A percentile compares a stretch with the other conserved stretches of the same genome.
Conservation (phyloP, 2,329 filamentous ascomycete species). For the Neoarthrinium moseri region DNA sequence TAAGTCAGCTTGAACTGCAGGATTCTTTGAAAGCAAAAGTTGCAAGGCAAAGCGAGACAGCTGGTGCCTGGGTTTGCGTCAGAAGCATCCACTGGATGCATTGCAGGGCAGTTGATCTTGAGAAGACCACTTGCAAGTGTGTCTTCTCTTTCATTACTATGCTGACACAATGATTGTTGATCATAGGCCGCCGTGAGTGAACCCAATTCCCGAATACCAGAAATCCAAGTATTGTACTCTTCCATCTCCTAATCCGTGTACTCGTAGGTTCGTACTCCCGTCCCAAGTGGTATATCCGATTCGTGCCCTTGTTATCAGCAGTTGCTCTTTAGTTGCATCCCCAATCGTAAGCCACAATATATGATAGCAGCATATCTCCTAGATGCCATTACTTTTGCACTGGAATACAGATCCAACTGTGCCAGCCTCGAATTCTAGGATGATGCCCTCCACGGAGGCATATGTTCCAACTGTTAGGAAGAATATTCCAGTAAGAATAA, state of each 20-base stretch:
- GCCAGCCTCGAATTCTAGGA: constrained; percentile 66
- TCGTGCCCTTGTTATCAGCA: not conserved
- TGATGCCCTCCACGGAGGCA: constrained; percentile 70
- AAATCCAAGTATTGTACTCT: constrained; percentile 13
- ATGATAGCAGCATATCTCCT: not conserved
- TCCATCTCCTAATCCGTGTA: not conserved
- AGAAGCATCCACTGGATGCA: constrained; percentile 21
- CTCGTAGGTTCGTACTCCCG: too few species aligned
- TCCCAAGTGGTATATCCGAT: not conserved
- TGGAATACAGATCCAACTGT: constrained; percentile 71
- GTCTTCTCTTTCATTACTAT: constrained; percentile 25
- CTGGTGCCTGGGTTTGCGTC: too few species aligned
- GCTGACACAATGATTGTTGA: constrained; percentile 10
- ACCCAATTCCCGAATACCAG: constrained; percentile 12
- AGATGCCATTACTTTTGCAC: constrained; percentile 68
- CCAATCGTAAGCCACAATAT: not conserved
- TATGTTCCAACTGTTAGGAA: constrained; percentile 85
- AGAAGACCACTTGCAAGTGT: constrained; percentile 13
- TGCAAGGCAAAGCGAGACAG: too few species aligned
- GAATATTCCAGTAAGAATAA: constrained; percentile 75
- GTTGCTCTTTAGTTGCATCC: not conserved
- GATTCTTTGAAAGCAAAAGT: too few species aligned
- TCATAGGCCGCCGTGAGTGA: not conserved
- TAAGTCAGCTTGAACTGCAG: too few species aligned
- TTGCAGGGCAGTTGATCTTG: constrained; percentile 16